These are phyloP conservation scores for Saccharomyces hybrid DNA, from an alignment of 1,139 yeast species.

Conservation along the genomic window DNA sequence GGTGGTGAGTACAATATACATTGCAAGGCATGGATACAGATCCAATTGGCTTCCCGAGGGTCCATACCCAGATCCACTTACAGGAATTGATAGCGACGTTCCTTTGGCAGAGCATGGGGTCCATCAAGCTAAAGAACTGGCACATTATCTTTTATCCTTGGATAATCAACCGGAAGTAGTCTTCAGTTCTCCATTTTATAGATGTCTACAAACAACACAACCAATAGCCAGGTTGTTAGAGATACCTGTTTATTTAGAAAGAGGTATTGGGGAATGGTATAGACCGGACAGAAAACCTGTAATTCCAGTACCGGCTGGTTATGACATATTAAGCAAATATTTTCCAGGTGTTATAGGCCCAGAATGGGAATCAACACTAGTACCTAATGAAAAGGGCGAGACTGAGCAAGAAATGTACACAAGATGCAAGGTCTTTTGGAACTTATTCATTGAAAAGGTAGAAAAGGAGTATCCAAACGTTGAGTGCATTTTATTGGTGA, in stretches of 20 bases:
- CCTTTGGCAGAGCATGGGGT: slow-evolving; percentile 73
- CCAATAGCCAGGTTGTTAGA: slow-evolving; percentile 54
- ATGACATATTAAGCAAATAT: slow-evolving; percentile 40
- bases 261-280: slow-evolving; percentile 72
- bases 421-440: slow-evolving; percentile 47
- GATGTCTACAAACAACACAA: slow-evolving; percentile 82
- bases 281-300: slow-evolving; percentile 42
- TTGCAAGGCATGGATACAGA: slow-evolving; percentile 63
- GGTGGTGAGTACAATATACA: slow-evolving; percentile 35
- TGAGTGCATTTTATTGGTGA: slow-evolving; percentile 51
- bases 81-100: slow-evolving; percentile 78
- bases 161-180: slow-evolving; percentile 54
- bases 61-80: slow-evolving; percentile 68
- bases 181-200: slow-evolving; percentile 75
- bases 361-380: slow-evolving; percentile 44
- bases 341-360: slow-evolving; percentile 43
- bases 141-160: slow-evolving; percentile 40
- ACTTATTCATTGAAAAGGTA: slow-evolving; percentile 43
- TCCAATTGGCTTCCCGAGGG: slow-evolving; percentile 70
- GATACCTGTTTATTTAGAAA: slow-evolving; percentile 53
- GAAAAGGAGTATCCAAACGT: slow-evolving; percentile 48
- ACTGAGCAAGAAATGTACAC: slow-evolving; percentile 52
- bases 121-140: slow-evolving; percentile 71
- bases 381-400: slow-evolving; percentile 62
- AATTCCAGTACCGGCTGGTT: slow-evolving; percentile 54